Conservation (phyloP, 257 asterid species). For the Thymus quinquecostatus region DNA sequence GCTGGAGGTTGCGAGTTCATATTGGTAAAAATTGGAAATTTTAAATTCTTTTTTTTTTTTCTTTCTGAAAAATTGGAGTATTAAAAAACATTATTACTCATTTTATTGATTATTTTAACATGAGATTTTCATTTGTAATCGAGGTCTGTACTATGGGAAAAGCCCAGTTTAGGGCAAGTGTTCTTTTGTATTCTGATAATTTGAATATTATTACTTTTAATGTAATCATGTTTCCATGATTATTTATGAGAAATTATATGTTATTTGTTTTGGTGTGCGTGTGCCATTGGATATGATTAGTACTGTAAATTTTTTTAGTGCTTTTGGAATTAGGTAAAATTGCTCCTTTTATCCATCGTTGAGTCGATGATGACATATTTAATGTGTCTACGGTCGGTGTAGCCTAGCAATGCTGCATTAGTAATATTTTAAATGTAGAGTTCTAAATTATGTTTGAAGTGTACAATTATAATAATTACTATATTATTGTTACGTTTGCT, state of each 20-base stretch:
- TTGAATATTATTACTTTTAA: conserved; percentile 12
- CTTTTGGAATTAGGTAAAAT: no score
- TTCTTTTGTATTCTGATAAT: conserved; percentile 33
- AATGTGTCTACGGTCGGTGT: no score
- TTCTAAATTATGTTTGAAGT: no score
- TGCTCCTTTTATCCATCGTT: no score
- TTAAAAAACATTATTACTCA: conserved; percentile 37
- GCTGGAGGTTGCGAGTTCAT: conserved; percentile 34
- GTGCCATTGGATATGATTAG: no score
- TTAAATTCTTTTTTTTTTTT: neutral
- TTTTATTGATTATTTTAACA: conserved; percentile 53
- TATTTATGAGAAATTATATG: neutral
- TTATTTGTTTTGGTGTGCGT: neutral
- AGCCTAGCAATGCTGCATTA: no score
- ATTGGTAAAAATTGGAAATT: conserved; percentile 28
- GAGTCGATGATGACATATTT: no score
- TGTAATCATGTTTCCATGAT: neutral
- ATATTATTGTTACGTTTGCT: no score
- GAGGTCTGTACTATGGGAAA: conserved; percentile 45
- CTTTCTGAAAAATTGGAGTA: conserved; percentile 24
- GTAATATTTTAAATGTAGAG: no score
- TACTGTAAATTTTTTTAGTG: no score
- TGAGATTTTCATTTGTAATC: conserved; percentile 40
- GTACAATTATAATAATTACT: no score
- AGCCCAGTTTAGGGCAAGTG: conserved; percentile 41